Evolutionary conservation across 176 grass and related monocot genomes (phyloP).

Genomic region (Oryza meyeriana): DNA sequence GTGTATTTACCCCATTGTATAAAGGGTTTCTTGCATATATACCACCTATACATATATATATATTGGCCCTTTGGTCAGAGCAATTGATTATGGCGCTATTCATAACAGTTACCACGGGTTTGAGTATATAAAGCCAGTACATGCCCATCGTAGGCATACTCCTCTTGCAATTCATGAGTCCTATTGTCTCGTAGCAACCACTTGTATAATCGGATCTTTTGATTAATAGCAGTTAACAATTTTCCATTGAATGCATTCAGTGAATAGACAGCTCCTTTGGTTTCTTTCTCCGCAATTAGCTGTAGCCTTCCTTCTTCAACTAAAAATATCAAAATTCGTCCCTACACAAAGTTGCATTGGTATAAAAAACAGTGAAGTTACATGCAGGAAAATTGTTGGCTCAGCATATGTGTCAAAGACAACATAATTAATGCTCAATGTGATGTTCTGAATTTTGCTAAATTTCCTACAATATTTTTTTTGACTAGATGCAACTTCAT

Average conservation of each 20-base stretch:
- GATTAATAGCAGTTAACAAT: slow-evolving; percentile 61
- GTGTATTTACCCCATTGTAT: no score
- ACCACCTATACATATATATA: no score
- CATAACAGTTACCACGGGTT: slow-evolving; percentile 54
- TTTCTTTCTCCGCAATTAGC: slow-evolving; percentile 61
- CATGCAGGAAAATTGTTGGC: not conserved
- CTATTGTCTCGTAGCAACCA: slow-evolving; percentile 50
- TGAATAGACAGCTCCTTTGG: slow-evolving; percentile 67
- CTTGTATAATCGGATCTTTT: slow-evolving; percentile 60
- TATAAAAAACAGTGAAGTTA: not conserved
- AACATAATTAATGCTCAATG: not conserved
- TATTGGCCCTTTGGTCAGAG: no score
- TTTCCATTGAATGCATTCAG: slow-evolving; percentile 72
- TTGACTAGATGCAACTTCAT: not conserved
- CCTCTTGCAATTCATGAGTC: slow-evolving; percentile 47
- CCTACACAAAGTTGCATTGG: slow-evolving; percentile 30
- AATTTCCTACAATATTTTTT: not conserved
- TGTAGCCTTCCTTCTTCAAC: slow-evolving; percentile 56
- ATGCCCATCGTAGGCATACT: slow-evolving; percentile 47
- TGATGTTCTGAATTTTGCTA: not conserved
- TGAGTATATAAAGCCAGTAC: slow-evolving; percentile 61
- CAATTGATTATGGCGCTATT: no score
- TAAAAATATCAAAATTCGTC: slow-evolving; percentile 58
- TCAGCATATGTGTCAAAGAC: slow-evolving; percentile 3
- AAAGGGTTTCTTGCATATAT: no score